These are phyloP conservation scores for Aurantiochytrium sp. DNA, from an alignment of 108 stramenopile genomes.

Conservation along the genomic window DNA sequence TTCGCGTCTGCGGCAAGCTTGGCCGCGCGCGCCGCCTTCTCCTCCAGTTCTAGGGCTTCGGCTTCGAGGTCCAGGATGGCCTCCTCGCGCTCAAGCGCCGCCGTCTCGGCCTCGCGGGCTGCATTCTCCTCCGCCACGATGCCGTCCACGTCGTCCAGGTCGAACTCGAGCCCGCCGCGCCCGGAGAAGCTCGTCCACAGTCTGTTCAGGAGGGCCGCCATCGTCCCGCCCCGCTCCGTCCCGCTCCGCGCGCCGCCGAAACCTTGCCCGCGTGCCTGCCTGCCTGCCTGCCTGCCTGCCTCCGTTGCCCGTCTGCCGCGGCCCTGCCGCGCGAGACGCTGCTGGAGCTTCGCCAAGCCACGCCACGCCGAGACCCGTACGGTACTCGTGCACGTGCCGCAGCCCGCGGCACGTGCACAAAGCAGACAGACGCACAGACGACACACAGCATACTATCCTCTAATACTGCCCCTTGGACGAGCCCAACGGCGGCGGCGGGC, in stretches of 20 bases:
- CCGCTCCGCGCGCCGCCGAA: not conserved
- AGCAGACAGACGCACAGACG: no score
- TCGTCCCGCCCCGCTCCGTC: not conserved
- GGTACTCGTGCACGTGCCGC: no score
- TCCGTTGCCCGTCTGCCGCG: no score
- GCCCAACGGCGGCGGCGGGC: no score
- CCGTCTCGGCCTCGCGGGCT: not conserved
- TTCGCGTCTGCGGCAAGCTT: not conserved
- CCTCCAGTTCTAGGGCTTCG: not conserved
- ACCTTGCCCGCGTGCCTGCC: not conserved
- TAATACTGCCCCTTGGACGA: no score
- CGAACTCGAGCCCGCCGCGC: not conserved
- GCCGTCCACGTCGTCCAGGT: not conserved
- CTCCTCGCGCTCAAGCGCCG: not conserved
- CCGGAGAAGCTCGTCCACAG: not conserved
- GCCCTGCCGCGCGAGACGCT: no score
- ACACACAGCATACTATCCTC: no score
- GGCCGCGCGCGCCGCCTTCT: not conserved
- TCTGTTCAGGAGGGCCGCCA: not conserved
- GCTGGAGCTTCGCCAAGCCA: no score
- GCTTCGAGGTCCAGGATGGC: not conserved
- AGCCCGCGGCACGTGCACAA: no score
- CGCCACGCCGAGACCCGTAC: no score
- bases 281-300: no score
- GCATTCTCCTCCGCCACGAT: conserved; percentile 4